These are phyloP conservation scores for Coemansia sp. DNA, from an alignment of 192 early-diverging fungal species.

Conservation along the genomic window DNA sequence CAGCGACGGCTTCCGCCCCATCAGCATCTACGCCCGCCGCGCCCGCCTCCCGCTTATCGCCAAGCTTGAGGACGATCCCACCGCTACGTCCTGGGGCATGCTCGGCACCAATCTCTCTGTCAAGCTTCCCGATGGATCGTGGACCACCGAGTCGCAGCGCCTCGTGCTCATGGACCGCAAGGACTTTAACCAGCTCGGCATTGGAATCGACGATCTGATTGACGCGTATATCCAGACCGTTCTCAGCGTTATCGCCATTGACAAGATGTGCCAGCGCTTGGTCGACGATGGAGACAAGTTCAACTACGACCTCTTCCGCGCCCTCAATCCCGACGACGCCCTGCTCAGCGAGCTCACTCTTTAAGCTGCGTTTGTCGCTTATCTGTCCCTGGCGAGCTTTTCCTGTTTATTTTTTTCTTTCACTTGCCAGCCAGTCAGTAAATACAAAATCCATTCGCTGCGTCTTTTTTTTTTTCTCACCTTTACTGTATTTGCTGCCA, in stretches of 20 bases:
- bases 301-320: conserved; percentile 61
- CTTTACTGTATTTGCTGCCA: no score
- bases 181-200: conserved; percentile 84
- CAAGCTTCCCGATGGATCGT: conserved; percentile 71
- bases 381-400: no score
- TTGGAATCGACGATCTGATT: conserved; percentile 85
- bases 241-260: conserved; percentile 81
- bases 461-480: no score
- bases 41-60: conserved; percentile 71
- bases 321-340: conserved; percentile 64
- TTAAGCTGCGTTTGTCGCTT: no score
- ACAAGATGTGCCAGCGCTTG: conserved; percentile 70
- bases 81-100: conserved; percentile 80
- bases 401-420: no score
- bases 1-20: conserved; percentile 74
- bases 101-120: conserved; percentile 86
- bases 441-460: no score
- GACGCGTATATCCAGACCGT: conserved; percentile 91
- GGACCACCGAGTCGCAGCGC: conserved; percentile 82
- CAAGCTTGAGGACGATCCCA: conserved; percentile 59
- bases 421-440: no score
- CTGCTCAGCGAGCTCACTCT: conserved; percentile 59
- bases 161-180: conserved; percentile 89
- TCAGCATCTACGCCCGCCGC: conserved; percentile 80
- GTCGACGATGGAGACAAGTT: conserved; percentile 58